These are phyloP conservation scores for Saccharomycopsis selenospora DNA, from an alignment of 805 yeast genomes.

Conservation along the genomic window DNA sequence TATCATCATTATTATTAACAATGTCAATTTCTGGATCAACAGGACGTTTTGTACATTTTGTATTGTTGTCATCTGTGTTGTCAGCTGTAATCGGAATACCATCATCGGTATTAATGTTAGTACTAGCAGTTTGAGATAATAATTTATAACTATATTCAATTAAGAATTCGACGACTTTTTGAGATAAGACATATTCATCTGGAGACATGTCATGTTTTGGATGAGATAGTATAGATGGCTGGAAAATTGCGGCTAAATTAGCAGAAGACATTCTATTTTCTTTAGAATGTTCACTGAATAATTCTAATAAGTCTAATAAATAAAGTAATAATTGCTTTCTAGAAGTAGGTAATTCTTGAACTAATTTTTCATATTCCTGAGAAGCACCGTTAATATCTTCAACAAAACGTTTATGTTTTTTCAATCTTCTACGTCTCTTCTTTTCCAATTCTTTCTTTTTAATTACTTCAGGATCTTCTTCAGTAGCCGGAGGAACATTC, in stretches of 20 bases:
- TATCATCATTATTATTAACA: no score
- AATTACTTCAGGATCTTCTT: conserved; percentile 1
- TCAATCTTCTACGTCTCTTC: conserved; percentile 34
- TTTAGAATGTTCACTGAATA: conserved; percentile 72
- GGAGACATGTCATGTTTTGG: conserved; percentile 91
- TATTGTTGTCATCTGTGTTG: conserved; percentile 16
- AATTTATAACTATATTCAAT: conserved; percentile 78
- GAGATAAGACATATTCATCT: conserved; percentile 81
- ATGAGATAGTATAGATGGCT: conserved; percentile 91
- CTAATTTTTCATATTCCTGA: conserved; percentile 60
- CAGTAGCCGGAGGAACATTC: no score
- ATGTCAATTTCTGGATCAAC: neutral
- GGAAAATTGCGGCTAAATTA: conserved; percentile 92
- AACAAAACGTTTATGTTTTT: conserved; percentile 49
- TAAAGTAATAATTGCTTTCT: conserved; percentile 80
- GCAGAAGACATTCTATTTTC: conserved; percentile 87
- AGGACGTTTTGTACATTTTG: neutral
- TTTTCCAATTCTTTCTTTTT: conserved; percentile 25
- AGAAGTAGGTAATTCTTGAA: conserved; percentile 64
- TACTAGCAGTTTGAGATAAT: conserved; percentile 38
- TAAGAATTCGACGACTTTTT: conserved; percentile 79
- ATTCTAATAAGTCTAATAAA: conserved; percentile 75
- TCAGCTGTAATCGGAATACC: conserved; percentile 21
- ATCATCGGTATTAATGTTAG: conserved; percentile 20
- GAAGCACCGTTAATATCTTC: conserved; percentile 63